Base-by-base conservation (phyloP, 1,284 basidiomycete species). In the Anthracocystis setariae region DNA sequence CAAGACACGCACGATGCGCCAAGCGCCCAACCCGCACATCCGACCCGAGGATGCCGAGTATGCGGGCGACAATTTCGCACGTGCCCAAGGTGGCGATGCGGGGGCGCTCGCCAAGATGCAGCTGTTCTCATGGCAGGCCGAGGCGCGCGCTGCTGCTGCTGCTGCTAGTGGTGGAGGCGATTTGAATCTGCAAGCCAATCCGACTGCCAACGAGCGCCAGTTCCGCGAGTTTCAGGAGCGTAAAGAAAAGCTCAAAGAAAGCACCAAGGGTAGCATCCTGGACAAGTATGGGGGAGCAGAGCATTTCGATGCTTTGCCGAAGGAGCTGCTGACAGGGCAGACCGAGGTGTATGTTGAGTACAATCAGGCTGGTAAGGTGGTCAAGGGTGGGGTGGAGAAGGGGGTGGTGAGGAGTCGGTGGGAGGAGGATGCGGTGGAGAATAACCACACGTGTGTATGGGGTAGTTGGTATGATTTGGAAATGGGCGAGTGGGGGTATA, bases 1-100 rank as follows among this genome's bases (percentile, higher is more conserved):
- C 47, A 99, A 99, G 86, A 98, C 96, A 24, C 90, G 96, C 73
- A 96, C 95, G 3, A 99, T 99, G 96, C 91, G 96, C 84, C 95
- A 98, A 80, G 94, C 95, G 37, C 95, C 96, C 0, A 77, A 90
- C 15, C 89, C 88, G 75, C 88, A 89, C 73, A 85, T 92, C 32
- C 85, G 89, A 2, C 86, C 92, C 12, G 93, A 97, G 84, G 95
- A 98, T 29, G 89, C 93, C 35, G 87, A 87, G 79, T 98, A 96
- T 79, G 93, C 94, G 9, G 95, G 95, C 13, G 96, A 99, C 84
- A 98, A 98, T 84, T 98, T 97, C 85, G 86, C 90, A 54, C 91
- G 95, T 23, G 90, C 87, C 79, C 91, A 91, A 27, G 95, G 94
- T 46, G 45, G 48, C 24, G 94, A 96, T 82, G 90, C 93, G n/a